Conservation (phyloP, 371 early-diverging fungal species). For the Lichtheimia ramosa region DNA sequence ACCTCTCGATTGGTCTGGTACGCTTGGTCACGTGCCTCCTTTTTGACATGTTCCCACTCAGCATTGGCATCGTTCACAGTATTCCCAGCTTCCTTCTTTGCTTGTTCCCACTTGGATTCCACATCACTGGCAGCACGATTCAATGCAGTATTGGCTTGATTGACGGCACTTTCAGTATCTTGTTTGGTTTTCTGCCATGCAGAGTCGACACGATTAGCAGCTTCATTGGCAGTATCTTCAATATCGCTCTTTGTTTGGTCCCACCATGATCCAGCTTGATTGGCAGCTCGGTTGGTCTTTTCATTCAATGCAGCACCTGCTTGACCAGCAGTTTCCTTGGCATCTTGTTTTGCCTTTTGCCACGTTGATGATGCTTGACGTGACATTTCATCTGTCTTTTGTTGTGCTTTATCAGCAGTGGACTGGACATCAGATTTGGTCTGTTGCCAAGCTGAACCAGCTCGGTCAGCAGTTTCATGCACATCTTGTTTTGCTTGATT, state of each 20-base stretch:
- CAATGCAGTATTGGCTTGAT: constrained; percentile 4
- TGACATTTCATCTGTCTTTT: neutral
- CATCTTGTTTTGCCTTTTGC: constrained; percentile 7
- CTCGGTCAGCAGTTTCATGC: constrained; percentile 6
- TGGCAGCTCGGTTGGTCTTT: constrained; percentile 5
- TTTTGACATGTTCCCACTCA: no score
- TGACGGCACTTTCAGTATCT: constrained; percentile 5
- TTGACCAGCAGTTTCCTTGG: neutral
- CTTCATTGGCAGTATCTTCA: constrained; percentile 3
- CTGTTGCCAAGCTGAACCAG: neutral
- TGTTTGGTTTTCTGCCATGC: constrained; percentile 9
- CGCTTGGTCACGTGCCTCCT: no score
- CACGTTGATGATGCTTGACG: neutral
- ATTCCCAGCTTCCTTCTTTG: neutral
- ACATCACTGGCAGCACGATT: constrained; percentile 4
- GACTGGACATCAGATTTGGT: constrained; percentile 9
- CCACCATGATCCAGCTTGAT: constrained; percentile 1
- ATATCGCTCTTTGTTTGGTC: constrained; percentile 14
- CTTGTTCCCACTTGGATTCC: neutral
- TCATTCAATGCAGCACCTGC: neutral
- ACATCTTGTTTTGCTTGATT: constrained; percentile 10
- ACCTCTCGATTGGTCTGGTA: neutral
- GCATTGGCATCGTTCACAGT: neutral
- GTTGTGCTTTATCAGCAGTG: constrained; percentile 3
- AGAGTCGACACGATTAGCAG: constrained; percentile 3